Conservation (phyloP, 2,329 filamentous ascomycete genomes). For the Fusarium piperis region DNA sequence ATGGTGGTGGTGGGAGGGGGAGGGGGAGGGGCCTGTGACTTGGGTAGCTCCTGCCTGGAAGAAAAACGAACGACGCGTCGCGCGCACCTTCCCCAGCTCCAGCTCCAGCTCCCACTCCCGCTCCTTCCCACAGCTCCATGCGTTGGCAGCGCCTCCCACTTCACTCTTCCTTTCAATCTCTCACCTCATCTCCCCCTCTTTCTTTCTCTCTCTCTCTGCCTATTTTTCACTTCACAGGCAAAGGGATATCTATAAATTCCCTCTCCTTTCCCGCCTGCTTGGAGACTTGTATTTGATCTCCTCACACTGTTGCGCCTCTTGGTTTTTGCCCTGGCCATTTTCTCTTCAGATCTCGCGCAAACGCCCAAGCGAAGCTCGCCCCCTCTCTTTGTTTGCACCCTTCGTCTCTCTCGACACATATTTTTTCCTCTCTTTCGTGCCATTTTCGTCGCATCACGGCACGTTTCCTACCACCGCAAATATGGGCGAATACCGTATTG, state of each 20-base stretch:
- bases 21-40: neutral
- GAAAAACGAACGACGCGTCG: constrained; percentile 32
- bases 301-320: neutral
- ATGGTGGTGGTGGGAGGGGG: constrained; percentile 1
- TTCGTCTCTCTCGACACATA: neutral
- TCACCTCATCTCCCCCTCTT: constrained; percentile 12
- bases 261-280: neutral
- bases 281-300: neutral
- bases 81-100: constrained; percentile 22
- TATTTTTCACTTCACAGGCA: constrained; percentile 15
- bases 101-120: constrained; percentile 11
- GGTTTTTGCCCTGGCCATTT: neutral
- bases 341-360: neutral
- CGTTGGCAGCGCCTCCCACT: constrained; percentile 15
- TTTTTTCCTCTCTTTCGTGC: constrained; percentile 23
- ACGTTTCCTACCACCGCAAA: constrained; percentile 25
- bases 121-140: constrained; percentile 15
- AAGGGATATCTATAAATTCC: neutral
- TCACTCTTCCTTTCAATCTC: constrained; percentile 26
- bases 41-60: constrained; percentile 21
- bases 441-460: constrained; percentile 1
- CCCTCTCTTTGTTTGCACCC: constrained; percentile 1
- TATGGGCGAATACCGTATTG: constrained; percentile 60
- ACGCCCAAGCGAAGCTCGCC: constrained; percentile 4
- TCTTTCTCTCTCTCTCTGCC: constrained; percentile 14